These are phyloP conservation scores for Musa balbisiana DNA, from an alignment of 202 grass and related monocot genomes.

Conservation along the genomic window DNA sequence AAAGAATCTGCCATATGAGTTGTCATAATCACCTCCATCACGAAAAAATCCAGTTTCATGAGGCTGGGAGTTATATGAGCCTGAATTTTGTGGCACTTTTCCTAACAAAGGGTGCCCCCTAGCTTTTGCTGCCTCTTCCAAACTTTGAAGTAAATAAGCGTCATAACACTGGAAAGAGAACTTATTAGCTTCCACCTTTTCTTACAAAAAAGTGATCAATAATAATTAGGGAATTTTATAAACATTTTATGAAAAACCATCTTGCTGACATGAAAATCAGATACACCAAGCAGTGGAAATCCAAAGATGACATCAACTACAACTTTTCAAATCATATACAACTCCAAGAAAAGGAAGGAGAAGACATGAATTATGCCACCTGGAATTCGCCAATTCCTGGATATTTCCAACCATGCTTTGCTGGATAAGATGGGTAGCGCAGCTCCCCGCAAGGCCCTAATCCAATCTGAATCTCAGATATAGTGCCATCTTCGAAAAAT, in stretches of 20 bases:
- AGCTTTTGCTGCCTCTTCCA: conserved; percentile 60
- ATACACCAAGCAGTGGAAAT: not conserved
- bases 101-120: conserved; percentile 67
- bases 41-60: conserved; percentile 70
- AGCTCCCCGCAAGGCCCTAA: conserved; percentile 89
- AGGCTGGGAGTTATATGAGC: conserved; percentile 71
- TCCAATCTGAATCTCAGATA: conserved; percentile 82
- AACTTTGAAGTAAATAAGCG: conserved; percentile 62
- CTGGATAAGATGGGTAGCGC: conserved; percentile 86
- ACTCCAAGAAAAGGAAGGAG: not conserved
- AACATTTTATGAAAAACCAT: too few relatives aligned
- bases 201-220: not conserved
- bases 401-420: conserved; percentile 82
- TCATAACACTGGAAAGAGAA: conserved; percentile 59
- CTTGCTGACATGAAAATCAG: not conserved
- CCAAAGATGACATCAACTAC: not conserved
- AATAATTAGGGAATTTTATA: not conserved
- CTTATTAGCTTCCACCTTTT: not conserved
- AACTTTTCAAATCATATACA: not conserved
- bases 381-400: conserved; percentile 94
- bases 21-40: conserved; percentile 89
- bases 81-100: conserved; percentile 52
- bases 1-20: conserved; percentile 85
- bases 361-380: conserved; percentile 20
- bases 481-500: conserved; percentile 70